Conservation (phyloP, 2,329 filamentous ascomycete genomes). For the Exophiala alcalophila region DNA sequence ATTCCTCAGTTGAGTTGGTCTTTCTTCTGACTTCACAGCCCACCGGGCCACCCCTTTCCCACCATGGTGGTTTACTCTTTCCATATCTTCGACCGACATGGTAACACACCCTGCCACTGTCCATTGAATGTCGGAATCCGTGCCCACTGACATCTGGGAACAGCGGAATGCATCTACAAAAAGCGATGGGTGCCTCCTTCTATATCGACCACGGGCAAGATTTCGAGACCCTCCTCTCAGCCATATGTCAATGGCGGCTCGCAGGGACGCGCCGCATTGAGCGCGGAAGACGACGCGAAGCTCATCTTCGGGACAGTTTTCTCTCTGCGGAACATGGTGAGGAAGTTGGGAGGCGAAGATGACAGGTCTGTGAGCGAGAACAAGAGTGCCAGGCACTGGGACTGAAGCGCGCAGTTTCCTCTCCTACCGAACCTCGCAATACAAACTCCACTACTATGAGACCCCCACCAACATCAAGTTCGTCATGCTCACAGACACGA, state of each 20-base stretch:
- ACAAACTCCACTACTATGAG: slow-evolving; percentile 99
- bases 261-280: slow-evolving; percentile 43
- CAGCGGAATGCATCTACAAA: slow-evolving; percentile 97
- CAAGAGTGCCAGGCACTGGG: slow-evolving; percentile 15
- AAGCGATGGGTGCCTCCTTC: slow-evolving; percentile 72
- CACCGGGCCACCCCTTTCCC: slow-evolving; percentile 19
- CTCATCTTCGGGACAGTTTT: slow-evolving; percentile 97
- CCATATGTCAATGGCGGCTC: slow-evolving; percentile 45
- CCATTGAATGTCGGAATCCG: too few relatives aligned
- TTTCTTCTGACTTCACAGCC: too few relatives aligned
- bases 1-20: too few relatives aligned
- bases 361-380: slow-evolving; percentile 55
- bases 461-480: slow-evolving; percentile 94
- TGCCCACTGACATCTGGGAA: too few relatives aligned
- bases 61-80: slow-evolving; percentile 94
- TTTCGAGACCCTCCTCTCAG: slow-evolving; percentile 50
- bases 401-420: slow-evolving; percentile 65
- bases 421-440: slow-evolving; percentile 86
- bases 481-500: slow-evolving; percentile 91
- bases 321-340: slow-evolving; percentile 92
- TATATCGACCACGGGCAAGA: slow-evolving; percentile 45
- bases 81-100: slow-evolving; percentile 98
- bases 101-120: slow-evolving; percentile 61
- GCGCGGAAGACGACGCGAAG: slow-evolving; percentile 81
- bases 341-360: slow-evolving; percentile 88